Evolutionary conservation across 2,329 filamentous ascomycete genomes (phyloP).

Genomic region (Claviceps paspali): DNA sequence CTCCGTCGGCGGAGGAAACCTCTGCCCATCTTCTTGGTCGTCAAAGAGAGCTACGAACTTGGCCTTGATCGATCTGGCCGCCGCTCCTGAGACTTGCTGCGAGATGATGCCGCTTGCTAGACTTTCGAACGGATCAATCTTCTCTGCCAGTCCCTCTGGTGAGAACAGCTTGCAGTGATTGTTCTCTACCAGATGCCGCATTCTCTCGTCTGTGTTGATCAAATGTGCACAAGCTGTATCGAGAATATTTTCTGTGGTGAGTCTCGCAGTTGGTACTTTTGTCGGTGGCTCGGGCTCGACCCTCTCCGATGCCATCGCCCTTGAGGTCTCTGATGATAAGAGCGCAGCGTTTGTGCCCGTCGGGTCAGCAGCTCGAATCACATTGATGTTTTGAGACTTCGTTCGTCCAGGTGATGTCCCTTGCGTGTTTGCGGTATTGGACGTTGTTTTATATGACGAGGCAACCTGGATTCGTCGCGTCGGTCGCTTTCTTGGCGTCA

Average conservation of each 20-base stretch:
- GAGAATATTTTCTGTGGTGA: constrained; percentile 58
- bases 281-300: constrained; percentile 28
- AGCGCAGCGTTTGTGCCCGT: constrained; percentile 53
- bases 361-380: constrained; percentile 44
- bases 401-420: constrained; percentile 16
- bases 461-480: constrained; percentile 10
- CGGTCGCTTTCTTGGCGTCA: constrained; percentile 19
- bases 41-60: constrained; percentile 68
- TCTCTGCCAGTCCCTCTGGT: constrained; percentile 65
- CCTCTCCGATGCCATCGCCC: constrained; percentile 38
- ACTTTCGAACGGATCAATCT: constrained; percentile 75
- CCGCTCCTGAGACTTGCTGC: constrained; percentile 89
- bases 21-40: constrained; percentile 17
- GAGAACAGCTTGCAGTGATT: constrained; percentile 70
- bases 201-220: constrained; percentile 53
- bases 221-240: constrained; percentile 63
- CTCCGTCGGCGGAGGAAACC: constrained; percentile 63
- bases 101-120: constrained; percentile 81
- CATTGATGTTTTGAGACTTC: constrained; percentile 25
- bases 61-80: constrained; percentile 74
- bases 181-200: constrained; percentile 56
- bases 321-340: constrained; percentile 55
- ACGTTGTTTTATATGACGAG: constrained; percentile 31
- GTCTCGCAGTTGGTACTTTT: constrained; percentile 20
- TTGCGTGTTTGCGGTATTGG: constrained; percentile 27